A percentile compares a stretch with the other conserved stretches of the same genome.
These are phyloP conservation scores for Fraxinus paxiana DNA, from an alignment of 305 asterid species.

Conservation along the genomic window DNA sequence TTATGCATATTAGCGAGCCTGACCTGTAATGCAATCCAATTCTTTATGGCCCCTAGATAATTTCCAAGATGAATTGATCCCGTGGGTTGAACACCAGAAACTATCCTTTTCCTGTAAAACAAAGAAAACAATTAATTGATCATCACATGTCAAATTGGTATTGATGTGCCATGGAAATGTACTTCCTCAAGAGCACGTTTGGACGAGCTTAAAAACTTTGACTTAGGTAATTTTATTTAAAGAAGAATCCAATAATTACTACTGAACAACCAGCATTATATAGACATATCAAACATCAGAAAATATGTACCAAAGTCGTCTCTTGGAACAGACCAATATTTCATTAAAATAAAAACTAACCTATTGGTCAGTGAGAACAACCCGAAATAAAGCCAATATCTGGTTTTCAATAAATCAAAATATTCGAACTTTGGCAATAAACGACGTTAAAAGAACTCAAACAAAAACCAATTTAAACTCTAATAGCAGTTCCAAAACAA, in stretches of 20 bases:
- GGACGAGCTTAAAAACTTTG: not conserved
- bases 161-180: not conserved
- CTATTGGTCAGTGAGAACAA: not conserved
- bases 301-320: not conserved
- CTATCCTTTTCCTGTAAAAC: constrained; percentile 75
- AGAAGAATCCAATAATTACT: not conserved
- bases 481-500: not conserved
- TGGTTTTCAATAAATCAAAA: not conserved
- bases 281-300: not conserved
- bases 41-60: constrained; percentile 92
- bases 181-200: not conserved
- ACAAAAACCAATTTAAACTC: not conserved
- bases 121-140: constrained; percentile 9
- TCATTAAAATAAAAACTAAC: not conserved
- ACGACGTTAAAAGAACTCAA: not conserved
- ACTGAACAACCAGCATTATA: not conserved
- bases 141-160: constrained; percentile 6
- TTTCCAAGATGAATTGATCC: constrained; percentile 93
- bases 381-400: not conserved
- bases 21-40: constrained; percentile 89
- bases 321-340: not conserved
- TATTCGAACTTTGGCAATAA: not conserved
- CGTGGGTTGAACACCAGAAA: constrained; percentile 97
- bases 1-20: constrained; percentile 12
- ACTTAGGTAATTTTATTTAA: not conserved